Percentiles rank a stretch among this genome's conserved stretches.
Conservation (phyloP, 2,329 filamentous ascomycete genomes). For the Alternaria hordeiaustralica region DNA sequence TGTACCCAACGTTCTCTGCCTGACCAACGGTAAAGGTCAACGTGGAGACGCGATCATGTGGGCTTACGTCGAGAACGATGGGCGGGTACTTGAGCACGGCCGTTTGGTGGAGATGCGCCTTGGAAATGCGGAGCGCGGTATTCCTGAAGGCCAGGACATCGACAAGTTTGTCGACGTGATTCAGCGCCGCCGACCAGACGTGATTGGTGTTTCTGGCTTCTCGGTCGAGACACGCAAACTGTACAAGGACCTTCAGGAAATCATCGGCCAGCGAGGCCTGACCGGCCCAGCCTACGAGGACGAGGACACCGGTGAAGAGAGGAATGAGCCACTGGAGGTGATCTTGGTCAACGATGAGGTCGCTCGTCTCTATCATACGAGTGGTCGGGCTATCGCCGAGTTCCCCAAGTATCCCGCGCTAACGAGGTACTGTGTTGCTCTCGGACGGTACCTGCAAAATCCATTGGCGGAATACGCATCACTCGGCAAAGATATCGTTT, state of each 20-base stretch:
- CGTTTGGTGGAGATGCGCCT: constrained; percentile 79
- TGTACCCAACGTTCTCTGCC: constrained; percentile 80
- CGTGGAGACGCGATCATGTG: constrained; percentile 83
- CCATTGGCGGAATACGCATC: constrained; percentile 96
- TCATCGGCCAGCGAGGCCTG: constrained; percentile 79
- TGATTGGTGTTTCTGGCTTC: constrained; percentile 88
- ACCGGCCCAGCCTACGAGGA: constrained; percentile 84
- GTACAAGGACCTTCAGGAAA: constrained; percentile 77
- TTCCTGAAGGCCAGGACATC: constrained; percentile 69
- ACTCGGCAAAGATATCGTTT: constrained; percentile 84
- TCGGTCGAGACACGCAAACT: constrained; percentile 85
- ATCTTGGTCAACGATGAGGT: constrained; percentile 96
- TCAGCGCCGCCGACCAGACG: constrained; percentile 81
- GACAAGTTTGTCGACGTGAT: constrained; percentile 80
- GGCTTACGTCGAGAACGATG: constrained; percentile 93
- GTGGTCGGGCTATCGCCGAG: constrained; percentile 76
- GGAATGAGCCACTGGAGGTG: constrained; percentile 82
- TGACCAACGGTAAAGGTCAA: constrained; percentile 85
- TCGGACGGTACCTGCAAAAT: constrained; percentile 92
- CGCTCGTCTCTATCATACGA: constrained; percentile 94
- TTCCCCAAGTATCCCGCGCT: constrained; percentile 81
- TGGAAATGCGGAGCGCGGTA: constrained; percentile 69
- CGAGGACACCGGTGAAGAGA: constrained; percentile 71
- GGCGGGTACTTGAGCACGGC: constrained; percentile 85
- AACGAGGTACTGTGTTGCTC: constrained; percentile 85